Base-by-base conservation (phyloP, 2,329 filamentous ascomycete genomes). In the Aureobasidium sp. region DNA sequence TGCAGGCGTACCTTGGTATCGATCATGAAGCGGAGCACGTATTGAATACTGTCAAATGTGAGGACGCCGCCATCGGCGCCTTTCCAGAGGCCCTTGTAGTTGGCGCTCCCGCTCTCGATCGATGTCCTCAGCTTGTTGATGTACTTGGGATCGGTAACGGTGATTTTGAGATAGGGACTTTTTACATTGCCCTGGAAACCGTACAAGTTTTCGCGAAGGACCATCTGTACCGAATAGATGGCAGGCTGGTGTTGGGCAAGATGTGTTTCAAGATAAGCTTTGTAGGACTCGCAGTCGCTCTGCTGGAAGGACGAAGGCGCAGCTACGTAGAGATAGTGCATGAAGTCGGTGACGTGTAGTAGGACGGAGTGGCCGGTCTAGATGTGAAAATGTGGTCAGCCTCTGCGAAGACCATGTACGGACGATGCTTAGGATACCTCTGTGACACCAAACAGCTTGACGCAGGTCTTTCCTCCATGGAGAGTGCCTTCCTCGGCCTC, bases 21-120 rank as follows among this genome's bases (percentile, higher is more conserved):
- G 55, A 99, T 93, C 94, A 99, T 99, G 76, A 99, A 97, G 57
- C 94, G 84, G 67, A 97, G 77, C 29, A 97, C 85, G 71, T 97
- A 99, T 79, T 96, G 90, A 62, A 99, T 92, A 68, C 88, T 97
- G 78, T 99, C 94, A 70, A 93, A 99, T 0, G 94, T 97, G 74
- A 92, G 83, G 66, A 97, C 86, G 22, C 88, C 88, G 22, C 83
- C 84, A 7, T 84, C 83, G 17, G 81, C 79, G 22, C 79, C 83
- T 67, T 86, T 88, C 93, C 94, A 99, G 74, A 97, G 81, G 5
- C 88, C 86, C 74, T 93, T 96, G 83, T 91, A 97, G 72, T 97
- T 97, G 63, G 89, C 88, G 63, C 84, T 80, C 11, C 88, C 87
- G 9, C 78, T 79, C 74, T 97, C 90, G 52, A 99, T 88, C 0